Evolutionary conservation across 2,329 filamentous ascomycete genomes (phyloP), one percentile per base, ranked within the genome.

Genomic region (Talaromyces piceae): DNA sequence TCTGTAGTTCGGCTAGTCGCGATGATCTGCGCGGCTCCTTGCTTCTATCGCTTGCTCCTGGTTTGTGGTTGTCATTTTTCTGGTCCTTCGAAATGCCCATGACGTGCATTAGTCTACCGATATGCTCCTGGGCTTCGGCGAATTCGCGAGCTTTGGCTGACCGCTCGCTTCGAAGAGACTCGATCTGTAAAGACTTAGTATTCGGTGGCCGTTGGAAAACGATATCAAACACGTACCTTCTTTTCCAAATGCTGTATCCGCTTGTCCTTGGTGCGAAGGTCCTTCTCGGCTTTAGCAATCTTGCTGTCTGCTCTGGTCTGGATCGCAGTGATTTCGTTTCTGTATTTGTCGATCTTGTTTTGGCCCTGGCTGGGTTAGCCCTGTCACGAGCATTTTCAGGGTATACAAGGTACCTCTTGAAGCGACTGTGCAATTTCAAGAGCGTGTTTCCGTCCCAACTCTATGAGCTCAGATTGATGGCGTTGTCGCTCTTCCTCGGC

Each of bases 71-170:
- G 18, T 50, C 33, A 8, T 58, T 57, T 37, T 49, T 50, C 9
- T 58, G 25, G 2, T 61, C 58, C 4, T 61, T 52, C 5, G 62
- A 60, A 47, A 68, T 67, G 1, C 65, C 67, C 67, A 69, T 70
- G 1, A 70, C 66, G 13, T 57, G 59, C 67, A 71, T 70, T 4
- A 70, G 52, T 11, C 65, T 62, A 12, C 63, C 58, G 20, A 69
- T 70, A 43, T 70, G 65, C 49, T 70, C 64, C 47, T 69, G 68
- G 1, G 67, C 67, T 51, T 69, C 67, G 1, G 64, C 67, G 30
- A 70, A 69, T 50, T 71, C 67, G 8, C 65, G 63, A 18, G 67
- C 65, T 54, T 70, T 70, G 8, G 63, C 58, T 18, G 65, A 61
- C 33, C 66, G 60, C 46, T 69, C 66, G 31, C 66, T 61, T 12